A percentile compares a stretch with the other conserved stretches of the same genome.
phyloP scores from a whole-genome alignment of 495 filamentous ascomycete species.

The Aspergillus affinis region DNA sequence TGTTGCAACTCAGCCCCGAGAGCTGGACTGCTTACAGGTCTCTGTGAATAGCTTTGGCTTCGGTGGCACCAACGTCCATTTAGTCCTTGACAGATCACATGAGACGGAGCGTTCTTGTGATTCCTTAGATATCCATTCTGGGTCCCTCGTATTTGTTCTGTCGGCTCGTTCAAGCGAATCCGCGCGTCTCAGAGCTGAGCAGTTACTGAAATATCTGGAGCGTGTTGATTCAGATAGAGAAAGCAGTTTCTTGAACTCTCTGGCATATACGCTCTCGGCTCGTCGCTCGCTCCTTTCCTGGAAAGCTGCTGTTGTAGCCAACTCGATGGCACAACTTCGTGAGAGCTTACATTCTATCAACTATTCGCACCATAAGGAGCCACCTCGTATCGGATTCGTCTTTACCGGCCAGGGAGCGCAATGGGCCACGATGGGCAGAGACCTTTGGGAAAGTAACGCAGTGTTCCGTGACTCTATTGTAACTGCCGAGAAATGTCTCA shows the following conservation, averaged over 20 bases:
- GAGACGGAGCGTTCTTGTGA: slow-evolving; percentile 21
- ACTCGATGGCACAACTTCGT: background rate
- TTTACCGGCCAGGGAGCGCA: slow-evolving; percentile 48
- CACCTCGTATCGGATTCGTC: slow-evolving; percentile 16
- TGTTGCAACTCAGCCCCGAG: background rate
- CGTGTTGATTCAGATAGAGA: background rate
- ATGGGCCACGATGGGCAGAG: slow-evolving; percentile 33
- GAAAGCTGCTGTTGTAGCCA: background rate
- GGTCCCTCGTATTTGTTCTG: background rate
- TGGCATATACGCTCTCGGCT: background rate
- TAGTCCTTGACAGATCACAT: slow-evolving; percentile 27
- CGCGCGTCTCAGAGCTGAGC: background rate
- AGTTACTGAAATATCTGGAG: background rate
- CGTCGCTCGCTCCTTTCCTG: background rate
- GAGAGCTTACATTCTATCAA: background rate
- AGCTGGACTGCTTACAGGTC: slow-evolving; percentile 28
- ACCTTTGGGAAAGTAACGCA: slow-evolving; percentile 24
- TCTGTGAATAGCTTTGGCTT: slow-evolving; percentile 38
- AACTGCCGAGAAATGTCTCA: slow-evolving; percentile 11
- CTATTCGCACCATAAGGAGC: background rate
- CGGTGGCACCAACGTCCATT: slow-evolving; percentile 34
- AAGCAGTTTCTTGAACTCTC: background rate
- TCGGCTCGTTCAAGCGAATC: background rate
- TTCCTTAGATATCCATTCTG: slow-evolving; percentile 8
- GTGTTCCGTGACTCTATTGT: slow-evolving; percentile 20